These are phyloP conservation scores for Malus hybrid DNA, from an alignment of 331 rosid species.

Conservation along the genomic window DNA sequence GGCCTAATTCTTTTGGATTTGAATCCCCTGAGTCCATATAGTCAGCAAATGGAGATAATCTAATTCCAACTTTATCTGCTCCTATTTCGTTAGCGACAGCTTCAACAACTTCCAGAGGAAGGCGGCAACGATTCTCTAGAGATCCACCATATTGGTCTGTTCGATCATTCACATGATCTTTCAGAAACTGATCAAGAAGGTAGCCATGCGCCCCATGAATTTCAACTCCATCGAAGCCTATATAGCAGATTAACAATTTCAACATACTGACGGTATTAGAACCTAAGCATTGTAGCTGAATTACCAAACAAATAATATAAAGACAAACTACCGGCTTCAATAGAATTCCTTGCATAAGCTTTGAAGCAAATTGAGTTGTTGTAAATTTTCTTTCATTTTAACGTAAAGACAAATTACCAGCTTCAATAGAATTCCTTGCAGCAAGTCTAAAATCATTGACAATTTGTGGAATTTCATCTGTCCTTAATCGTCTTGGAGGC, in stretches of 20 bases:
- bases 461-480: too few relatives aligned
- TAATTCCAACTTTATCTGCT: constrained; percentile 59
- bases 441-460: too few relatives aligned
- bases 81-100: constrained; percentile 54
- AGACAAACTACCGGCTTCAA: too few relatives aligned
- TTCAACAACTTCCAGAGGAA: constrained; percentile 51
- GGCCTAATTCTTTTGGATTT: constrained; percentile 47
- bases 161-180: constrained; percentile 58
- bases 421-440: constrained; percentile 21
- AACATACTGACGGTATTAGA: background rate
- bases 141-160: constrained; percentile 72
- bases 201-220: constrained; percentile 81
- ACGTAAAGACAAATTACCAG: constrained; percentile 2
- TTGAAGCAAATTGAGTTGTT: background rate
- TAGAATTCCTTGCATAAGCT: background rate
- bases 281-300: background rate
- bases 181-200: constrained; percentile 61
- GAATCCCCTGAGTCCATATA: constrained; percentile 44
- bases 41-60: constrained; percentile 58
- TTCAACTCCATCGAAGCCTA: constrained; percentile 83
- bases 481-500: too few relatives aligned
- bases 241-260: background rate
- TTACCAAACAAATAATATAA: background rate
- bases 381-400: background rate
- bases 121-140: constrained; percentile 56